These are phyloP conservation scores for Lojkania enalia DNA, from an alignment of 2,329 filamentous ascomycete species.

Conservation along the genomic window DNA sequence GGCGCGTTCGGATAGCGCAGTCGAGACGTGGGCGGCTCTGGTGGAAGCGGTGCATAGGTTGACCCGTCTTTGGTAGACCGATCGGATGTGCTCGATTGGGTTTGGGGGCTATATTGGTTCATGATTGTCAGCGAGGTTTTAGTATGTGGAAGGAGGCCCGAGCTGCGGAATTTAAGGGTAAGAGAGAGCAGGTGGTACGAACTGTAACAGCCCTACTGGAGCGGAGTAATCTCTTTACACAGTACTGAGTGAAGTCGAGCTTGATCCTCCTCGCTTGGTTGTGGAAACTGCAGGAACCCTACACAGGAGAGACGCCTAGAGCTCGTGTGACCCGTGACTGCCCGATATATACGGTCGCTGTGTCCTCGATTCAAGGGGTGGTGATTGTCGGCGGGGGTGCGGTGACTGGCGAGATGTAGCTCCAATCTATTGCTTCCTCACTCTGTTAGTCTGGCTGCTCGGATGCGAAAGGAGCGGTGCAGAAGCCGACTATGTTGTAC, in stretches of 20 bases:
- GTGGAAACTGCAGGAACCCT: slow-evolving; percentile 28
- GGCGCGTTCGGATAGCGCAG: slow-evolving; percentile 21
- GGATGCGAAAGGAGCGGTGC: slow-evolving; percentile 33
- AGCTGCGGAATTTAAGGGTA: slow-evolving; percentile 25
- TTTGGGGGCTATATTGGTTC: slow-evolving; percentile 30
- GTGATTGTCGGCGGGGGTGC: slow-evolving; percentile 6
- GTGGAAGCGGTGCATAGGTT: slow-evolving; percentile 32
- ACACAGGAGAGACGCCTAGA: slow-evolving; percentile 14
- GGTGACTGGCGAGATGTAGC: slow-evolving; percentile 19
- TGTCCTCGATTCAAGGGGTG: slow-evolving; percentile 13
- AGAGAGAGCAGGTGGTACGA: slow-evolving; percentile 35
- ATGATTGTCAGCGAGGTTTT: slow-evolving; percentile 36
- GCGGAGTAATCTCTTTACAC: slow-evolving; percentile 30
- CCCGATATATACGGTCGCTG: slow-evolving; percentile 3
- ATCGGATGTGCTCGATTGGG: slow-evolving; percentile 20
- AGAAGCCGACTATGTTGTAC: slow-evolving; percentile 38
- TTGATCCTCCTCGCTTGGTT: slow-evolving; percentile 17
- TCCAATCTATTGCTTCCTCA: slow-evolving; percentile 27
- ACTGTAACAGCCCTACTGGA: slow-evolving; percentile 31
- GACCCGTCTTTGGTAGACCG: slow-evolving; percentile 16
- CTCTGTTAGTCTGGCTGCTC: slow-evolving; percentile 33
- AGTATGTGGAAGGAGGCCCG: slow-evolving; percentile 12
- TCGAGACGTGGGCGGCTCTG: slow-evolving; percentile 18
- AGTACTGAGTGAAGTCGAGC: slow-evolving; percentile 29
- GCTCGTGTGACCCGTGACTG: slow-evolving; percentile 26